Conservation (phyloP, 78 protist genomes). For the Dictyostelium capitatum region DNA sequence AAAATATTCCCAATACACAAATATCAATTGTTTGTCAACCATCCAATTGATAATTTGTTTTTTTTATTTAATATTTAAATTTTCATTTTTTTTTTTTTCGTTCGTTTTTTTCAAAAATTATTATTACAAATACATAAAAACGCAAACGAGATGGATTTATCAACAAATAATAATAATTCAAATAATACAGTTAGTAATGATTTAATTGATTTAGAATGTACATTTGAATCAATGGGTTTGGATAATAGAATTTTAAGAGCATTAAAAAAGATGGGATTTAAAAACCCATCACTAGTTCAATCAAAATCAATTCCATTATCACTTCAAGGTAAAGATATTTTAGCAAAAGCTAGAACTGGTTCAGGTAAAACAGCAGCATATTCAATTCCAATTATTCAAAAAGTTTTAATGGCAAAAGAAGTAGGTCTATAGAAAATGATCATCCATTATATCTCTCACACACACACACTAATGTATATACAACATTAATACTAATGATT, state of each 20-base stretch:
- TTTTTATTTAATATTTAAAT: background rate
- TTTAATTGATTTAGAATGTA: constrained; percentile 54
- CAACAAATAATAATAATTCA: background rate
- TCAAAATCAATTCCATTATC: constrained; percentile 71
- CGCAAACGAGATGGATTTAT: background rate
- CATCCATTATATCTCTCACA: background rate
- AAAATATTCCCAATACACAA: no score
- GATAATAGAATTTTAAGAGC: constrained; percentile 74
- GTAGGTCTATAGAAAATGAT: no score
- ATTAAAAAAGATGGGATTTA: constrained; percentile 79
- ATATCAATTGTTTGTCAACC: no score
- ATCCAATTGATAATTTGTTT: background rate
- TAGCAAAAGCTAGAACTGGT: constrained; percentile 91
- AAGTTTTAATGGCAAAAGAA: constrained; percentile 70
- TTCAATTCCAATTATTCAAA: constrained; percentile 86
- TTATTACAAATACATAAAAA: background rate
- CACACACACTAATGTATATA: no score
- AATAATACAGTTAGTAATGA: constrained; percentile 22
- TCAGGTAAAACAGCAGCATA: constrained; percentile 94
- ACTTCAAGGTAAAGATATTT: constrained; percentile 88
- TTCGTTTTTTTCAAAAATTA: background rate
- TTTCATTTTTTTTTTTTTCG: background rate
- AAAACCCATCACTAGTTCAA: constrained; percentile 83
- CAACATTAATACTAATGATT: background rate
- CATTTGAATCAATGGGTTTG: constrained; percentile 77